These are phyloP conservation scores for Nitzschia putrida DNA, from an alignment of 108 stramenopile species.

Conservation along the genomic window DNA sequence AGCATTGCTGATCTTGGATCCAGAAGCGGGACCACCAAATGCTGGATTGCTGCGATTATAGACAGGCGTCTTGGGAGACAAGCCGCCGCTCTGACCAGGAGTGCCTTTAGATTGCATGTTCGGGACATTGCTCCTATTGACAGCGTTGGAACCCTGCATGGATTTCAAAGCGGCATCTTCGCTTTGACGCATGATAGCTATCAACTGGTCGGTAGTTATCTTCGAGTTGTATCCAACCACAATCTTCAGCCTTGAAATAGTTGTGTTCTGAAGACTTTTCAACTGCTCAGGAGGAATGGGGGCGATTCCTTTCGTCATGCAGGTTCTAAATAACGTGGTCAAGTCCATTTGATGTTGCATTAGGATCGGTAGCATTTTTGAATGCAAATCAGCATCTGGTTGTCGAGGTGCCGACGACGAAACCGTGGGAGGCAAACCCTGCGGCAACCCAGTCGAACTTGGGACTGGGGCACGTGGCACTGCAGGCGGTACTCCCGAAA, in stretches of 20 bases:
- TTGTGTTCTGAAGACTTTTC: not conserved
- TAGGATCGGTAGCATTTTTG: not conserved
- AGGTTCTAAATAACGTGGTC: not conserved
- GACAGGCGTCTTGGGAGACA: not conserved
- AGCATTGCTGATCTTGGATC: not conserved
- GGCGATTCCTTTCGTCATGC: not conserved
- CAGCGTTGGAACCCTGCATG: not conserved
- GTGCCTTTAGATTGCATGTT: not conserved
- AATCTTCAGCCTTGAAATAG: not conserved
- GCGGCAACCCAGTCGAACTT: not conserved
- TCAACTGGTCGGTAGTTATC: not conserved
- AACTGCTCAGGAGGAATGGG: not conserved
- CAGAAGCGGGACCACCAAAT: not conserved
- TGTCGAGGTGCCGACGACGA: too few species aligned
- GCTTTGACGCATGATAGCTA: not conserved
- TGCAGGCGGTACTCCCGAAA: too few species aligned
- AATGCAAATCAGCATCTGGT: not conserved
- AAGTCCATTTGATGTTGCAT: slow-evolving; percentile 14
- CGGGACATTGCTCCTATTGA: not conserved
- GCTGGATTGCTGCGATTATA: not conserved
- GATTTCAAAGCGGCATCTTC: not conserved
- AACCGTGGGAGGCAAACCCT: slow-evolving; percentile 8
- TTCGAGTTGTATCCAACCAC: not conserved
- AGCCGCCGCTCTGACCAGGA: not conserved
- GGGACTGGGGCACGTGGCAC: too few species aligned